Conservation (phyloP, 2,329 filamentous ascomycete genomes). For the Erysiphe pulchra region DNA sequence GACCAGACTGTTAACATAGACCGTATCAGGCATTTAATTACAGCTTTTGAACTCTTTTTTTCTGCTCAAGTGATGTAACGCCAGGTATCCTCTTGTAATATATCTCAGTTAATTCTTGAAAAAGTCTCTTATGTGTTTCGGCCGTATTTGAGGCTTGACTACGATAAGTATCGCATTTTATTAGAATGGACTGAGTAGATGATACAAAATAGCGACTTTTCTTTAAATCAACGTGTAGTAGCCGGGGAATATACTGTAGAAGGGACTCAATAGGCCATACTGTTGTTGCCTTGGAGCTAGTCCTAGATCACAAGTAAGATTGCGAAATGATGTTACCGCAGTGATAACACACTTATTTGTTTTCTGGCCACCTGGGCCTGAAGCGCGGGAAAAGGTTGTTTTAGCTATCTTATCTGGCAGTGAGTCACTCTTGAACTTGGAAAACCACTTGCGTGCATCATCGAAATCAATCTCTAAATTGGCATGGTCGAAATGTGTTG, state of each 20-base stretch:
- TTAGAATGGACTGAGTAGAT: slow-evolving; percentile 10
- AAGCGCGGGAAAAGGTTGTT: slow-evolving; percentile 9
- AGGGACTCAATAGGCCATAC: slow-evolving; percentile 10
- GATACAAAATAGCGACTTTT: slow-evolving; percentile 10
- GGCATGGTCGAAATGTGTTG: not conserved
- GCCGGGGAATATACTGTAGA: slow-evolving; percentile 7
- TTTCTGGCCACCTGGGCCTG: slow-evolving; percentile 14
- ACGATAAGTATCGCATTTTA: slow-evolving; percentile 11
- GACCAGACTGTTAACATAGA: too few species aligned
- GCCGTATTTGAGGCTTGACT: slow-evolving; percentile 9
- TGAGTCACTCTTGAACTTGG: slow-evolving; percentile 6
- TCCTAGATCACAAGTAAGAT: slow-evolving; percentile 7
- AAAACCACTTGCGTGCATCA: slow-evolving; percentile 11
- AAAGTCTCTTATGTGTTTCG: slow-evolving; percentile 9
- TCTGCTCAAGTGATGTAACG: slow-evolving; percentile 21
- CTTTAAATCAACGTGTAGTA: slow-evolving; percentile 8
- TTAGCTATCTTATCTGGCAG: slow-evolving; percentile 9
- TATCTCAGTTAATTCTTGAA: slow-evolving; percentile 9
- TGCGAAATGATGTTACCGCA: not conserved
- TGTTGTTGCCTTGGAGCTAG: slow-evolving; percentile 13
- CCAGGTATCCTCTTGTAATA: slow-evolving; percentile 11
- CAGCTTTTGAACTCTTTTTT: slow-evolving; percentile 22
- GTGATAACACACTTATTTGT: slow-evolving; percentile 11
- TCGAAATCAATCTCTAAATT: slow-evolving; percentile 6
- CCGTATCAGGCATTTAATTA: slow-evolving; percentile 6